Evolutionary conservation across 495 filamentous ascomycete species (phyloP).

Genomic region (Xylaria scruposa): DNA sequence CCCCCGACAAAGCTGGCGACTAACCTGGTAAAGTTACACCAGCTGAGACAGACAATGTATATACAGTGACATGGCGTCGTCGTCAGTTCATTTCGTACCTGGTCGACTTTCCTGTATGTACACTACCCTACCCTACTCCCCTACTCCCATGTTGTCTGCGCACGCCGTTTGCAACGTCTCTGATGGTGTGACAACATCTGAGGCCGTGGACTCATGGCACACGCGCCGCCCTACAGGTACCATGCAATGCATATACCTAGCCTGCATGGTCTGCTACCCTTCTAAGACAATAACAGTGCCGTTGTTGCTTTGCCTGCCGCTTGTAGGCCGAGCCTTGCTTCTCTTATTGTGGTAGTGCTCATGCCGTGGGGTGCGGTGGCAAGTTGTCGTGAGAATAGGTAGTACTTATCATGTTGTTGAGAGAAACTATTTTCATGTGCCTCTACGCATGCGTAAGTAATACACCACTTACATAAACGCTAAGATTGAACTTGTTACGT

Average conservation of each 20-base stretch:
- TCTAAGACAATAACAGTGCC: not conserved
- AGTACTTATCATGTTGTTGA: not conserved
- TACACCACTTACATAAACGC: constrained; percentile 3
- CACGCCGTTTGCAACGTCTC: constrained; percentile 21
- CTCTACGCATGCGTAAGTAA: not conserved
- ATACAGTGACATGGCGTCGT: constrained; percentile 16
- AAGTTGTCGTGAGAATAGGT: not conserved
- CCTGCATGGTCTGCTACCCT: constrained; percentile 1
- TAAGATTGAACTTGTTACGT: constrained; percentile 11
- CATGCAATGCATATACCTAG: constrained; percentile 9
- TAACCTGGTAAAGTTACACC: not conserved
- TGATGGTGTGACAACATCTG: constrained; percentile 22
- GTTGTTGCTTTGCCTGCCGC: constrained; percentile 9
- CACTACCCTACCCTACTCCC: not conserved
- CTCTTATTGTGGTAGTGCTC: not conserved
- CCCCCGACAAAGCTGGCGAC: constrained; percentile 8
- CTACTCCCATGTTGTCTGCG: constrained; percentile 7
- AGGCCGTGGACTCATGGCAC: constrained; percentile 21
- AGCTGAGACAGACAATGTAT: constrained; percentile 22
- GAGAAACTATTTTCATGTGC: not conserved
- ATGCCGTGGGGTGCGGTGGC: not conserved
- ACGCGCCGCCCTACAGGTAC: constrained; percentile 20
- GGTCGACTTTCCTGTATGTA: not conserved
- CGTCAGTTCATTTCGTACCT: constrained; percentile 8
- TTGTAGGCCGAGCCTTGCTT: constrained; percentile 12